Evolutionary conservation across 768 basidiomycete species (phyloP), one percentile per base, ranked within the genome.

Genomic region (Lactarius psammicola): DNA sequence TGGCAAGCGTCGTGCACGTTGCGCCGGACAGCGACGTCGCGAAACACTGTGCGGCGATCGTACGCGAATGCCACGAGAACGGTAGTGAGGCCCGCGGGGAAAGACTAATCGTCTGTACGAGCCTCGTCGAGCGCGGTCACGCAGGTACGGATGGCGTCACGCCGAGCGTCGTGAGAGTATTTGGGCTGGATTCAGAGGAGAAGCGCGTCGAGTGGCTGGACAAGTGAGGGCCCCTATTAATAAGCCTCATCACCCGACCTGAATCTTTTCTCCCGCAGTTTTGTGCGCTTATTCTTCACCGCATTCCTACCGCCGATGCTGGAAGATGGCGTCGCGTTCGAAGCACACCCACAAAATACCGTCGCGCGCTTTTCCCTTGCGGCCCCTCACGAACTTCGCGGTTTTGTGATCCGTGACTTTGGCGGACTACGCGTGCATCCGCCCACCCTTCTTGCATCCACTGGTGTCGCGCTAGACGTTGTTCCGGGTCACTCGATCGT

Each of bases 281-380:
- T 84, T 68, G 77, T 80, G 61, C 77, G 79, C 31, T 54, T 85
- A 33, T 80, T 84, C 65, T 79, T 85, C 65, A 74, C 76, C n/a
- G 84, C 84, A 3, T 85, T 86, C 69, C 75, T 86, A 23, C 84
- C 85, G 2, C 76, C 84, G 0, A 77, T 85, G 65, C 72, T 86
- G 4, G 69, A 79, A 60, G 83, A 86, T 64, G 84, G 84, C 8
- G 83, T 86, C 4, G 84, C 81, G 1, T 85, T 86, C 69, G 84
- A 86, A 71, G 82, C 80, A 57, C 85, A 86, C 70, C 83, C 83
- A 1, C 85, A 86, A 72, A 85, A 86, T 66, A 84, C 83, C 65
- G 75, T 86, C 9, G 83, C 83, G 7, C 79, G 84, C 1, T 85
- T 85, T 67, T 80, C 82, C 64, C 67, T 81, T 4, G 65, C 75